Base-by-base conservation (phyloP, 805 yeast species). In the Cyberlindnera mississippiensis region DNA sequence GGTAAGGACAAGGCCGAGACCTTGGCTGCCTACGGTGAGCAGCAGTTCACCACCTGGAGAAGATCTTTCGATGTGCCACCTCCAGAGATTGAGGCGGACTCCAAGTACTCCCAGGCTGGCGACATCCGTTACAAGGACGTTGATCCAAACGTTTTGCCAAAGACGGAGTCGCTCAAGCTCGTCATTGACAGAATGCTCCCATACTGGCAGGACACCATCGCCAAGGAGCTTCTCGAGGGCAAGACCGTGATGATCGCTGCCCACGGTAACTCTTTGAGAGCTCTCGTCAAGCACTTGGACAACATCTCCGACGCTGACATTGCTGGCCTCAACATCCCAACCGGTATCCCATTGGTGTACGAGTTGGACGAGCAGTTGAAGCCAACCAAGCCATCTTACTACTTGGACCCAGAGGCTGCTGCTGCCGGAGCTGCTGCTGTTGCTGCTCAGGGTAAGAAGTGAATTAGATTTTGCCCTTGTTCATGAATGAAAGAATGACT, bases 371-470 rank as follows among this genome's bases (percentile, higher is more conserved):
- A 76, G 41, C 64, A 77, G 62, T 80, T 90, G 72, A 79, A 80
- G 72, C 97, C 97, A 72, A 74, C 82, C 65, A 89, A 89, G 82
- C 85, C 88, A 57, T 81, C 95, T 59, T 88, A 90, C 80, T 90
- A 90, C 82, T 83, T 90, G 72, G 98, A 90, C 74, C 98, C 98
- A 62, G 97, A 88, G 75, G 98, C 97, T 62, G 98, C 98, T 62
- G 96, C 90, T 53, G 96, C 96, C 42, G 98, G 98, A 78, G 98
- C 97, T 55, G 97, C 97, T 64, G 96, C 96, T 48, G 98, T 90
- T 59, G 98, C 97, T 60, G 87, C 87, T 60, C 98, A 90, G 76
- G 98, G 98, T 68, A 79, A 78, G 74, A 76, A 76, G 46, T 33
- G 24, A 33, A 13, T 15, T 6, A 16, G 24, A 6, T 20, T 9